Base-by-base conservation (phyloP, 2,329 filamentous ascomycete species). In the Monilinia fructigena region DNA sequence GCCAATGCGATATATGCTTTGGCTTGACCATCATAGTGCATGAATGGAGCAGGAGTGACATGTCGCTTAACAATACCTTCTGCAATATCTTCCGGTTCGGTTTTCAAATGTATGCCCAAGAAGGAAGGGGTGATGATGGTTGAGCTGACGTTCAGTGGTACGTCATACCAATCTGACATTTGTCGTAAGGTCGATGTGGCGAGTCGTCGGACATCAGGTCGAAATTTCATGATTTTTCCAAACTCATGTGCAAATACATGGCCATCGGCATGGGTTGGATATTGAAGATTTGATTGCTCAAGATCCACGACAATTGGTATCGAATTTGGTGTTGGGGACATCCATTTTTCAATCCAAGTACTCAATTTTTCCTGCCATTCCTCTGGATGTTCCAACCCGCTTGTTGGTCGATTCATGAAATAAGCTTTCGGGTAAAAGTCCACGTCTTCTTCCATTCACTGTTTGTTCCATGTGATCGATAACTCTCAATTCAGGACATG, bases 1-100 rank as follows among this genome's bases (percentile, higher is more conserved):
- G 79, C 77, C 56, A 78, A 75, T 38, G 72, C 65, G 28, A 81
- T 73, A 68, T 80, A 80, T 1, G 76, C 74, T 4, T 74, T 70
- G 0, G 78, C 76, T 70, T 81, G 79, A 0, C 74, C 74, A 1
- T 76, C 72, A 68, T 76, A 79, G 23, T 72, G 67, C n/a, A 60
- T 69, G 53, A 71, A 75, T 7, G 64, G 56, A 35, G 70, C 62
- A 14, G 70, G 65, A 7, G 66, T 55, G 28, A 75, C 75, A 40
- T 78, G 73, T 73, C 77, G 77, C 38, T 75, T 47, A 1, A 73
- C 45, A 72, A 72, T n/a, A 14, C 18, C 61, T 18, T 60, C 63
- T 4, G 63, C 47, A 72, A 71, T 23, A 16, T 18, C 61, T 23
- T 53, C 63, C 2, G 55, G 63, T 70, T 69, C 58, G 1, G 78